Percentiles rank a stretch among this genome's conserved stretches.
These are phyloP conservation scores for Tetratostichococcus sp. DNA, from an alignment of 139 green algal species.

Conservation along the genomic window DNA sequence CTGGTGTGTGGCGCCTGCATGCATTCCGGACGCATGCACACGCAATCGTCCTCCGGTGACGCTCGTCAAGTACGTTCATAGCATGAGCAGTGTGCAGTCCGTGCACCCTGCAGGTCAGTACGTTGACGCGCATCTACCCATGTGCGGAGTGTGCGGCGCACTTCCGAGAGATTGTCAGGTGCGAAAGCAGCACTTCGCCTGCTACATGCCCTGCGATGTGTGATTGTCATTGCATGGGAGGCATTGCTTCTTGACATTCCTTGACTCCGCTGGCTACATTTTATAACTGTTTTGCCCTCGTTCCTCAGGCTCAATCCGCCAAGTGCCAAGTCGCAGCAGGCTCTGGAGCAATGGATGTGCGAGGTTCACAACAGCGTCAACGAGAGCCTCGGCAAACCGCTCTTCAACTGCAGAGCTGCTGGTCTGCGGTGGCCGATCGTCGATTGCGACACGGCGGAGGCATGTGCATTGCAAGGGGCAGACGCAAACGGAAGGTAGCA, in stretches of 20 bases:
- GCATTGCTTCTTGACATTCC: too few species aligned
- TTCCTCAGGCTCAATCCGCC: conserved; percentile 23
- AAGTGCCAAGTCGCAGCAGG: conserved; percentile 16
- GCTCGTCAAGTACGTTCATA: not conserved
- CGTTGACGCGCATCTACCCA: conserved; percentile 85
- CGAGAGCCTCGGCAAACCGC: conserved; percentile 66
- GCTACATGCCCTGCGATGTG: not conserved
- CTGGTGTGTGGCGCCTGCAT: conserved; percentile 31
- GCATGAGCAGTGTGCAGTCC: not conserved
- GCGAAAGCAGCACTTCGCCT: not conserved
- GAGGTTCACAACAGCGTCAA: conserved; percentile 84
- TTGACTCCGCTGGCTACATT: too few species aligned
- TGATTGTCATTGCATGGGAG: too few species aligned
- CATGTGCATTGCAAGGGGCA: not conserved
- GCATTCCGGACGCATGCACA: too few species aligned
- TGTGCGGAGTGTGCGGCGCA: conserved; percentile 87
- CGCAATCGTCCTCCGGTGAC: too few species aligned
- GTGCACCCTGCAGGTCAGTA: conserved; percentile 53
- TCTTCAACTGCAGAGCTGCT: conserved; percentile 80
- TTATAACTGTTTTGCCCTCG: too few species aligned
- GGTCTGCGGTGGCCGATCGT: conserved; percentile 62
- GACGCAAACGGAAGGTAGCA: too few species aligned
- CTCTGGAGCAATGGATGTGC: conserved; percentile 82
- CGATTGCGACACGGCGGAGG: conserved; percentile 37
- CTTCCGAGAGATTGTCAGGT: conserved; percentile 79